These are phyloP conservation scores for Scalesia atractyloides DNA, from an alignment of 129 eudicot genomes.

Conservation along the genomic window DNA sequence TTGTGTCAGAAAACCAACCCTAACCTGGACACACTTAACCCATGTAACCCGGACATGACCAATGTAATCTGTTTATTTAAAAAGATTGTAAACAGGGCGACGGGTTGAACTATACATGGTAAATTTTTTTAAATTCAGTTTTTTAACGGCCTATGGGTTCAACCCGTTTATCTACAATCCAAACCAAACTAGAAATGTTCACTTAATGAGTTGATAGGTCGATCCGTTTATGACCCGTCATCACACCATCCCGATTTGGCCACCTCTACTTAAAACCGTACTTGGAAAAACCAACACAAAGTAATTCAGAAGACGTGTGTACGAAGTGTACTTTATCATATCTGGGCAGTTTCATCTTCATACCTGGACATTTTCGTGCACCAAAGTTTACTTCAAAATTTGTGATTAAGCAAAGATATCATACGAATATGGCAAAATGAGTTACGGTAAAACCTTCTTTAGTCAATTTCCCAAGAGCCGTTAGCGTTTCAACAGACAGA, in stretches of 20 bases:
- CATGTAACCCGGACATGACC: background rate
- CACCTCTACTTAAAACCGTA: conserved; percentile 22
- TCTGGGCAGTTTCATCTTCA: conserved; percentile 91
- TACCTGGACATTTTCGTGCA: conserved; percentile 49
- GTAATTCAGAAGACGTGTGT: background rate
- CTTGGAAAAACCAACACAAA: background rate
- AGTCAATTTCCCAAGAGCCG: conserved; percentile 64
- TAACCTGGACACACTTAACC: background rate
- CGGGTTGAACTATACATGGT: background rate
- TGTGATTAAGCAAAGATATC: conserved; percentile 15
- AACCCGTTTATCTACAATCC: background rate
- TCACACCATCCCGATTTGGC: background rate
- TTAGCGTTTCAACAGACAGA: conserved; percentile 79
- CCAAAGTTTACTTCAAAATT: conserved; percentile 19
- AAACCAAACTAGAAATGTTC: background rate
- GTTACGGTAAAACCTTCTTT: too few relatives aligned
- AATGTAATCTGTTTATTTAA: background rate
- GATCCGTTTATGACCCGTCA: background rate
- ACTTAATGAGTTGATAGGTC: background rate
- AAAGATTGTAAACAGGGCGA: background rate
- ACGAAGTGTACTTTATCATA: conserved; percentile 63
- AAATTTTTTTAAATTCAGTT: background rate
- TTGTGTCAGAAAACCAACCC: background rate
- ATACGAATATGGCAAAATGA: too few relatives aligned
- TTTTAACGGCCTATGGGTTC: too few relatives aligned